Evolutionary conservation across 1,139 yeast species (phyloP).

Genomic region (Suhomyces bokatorum): DNA sequence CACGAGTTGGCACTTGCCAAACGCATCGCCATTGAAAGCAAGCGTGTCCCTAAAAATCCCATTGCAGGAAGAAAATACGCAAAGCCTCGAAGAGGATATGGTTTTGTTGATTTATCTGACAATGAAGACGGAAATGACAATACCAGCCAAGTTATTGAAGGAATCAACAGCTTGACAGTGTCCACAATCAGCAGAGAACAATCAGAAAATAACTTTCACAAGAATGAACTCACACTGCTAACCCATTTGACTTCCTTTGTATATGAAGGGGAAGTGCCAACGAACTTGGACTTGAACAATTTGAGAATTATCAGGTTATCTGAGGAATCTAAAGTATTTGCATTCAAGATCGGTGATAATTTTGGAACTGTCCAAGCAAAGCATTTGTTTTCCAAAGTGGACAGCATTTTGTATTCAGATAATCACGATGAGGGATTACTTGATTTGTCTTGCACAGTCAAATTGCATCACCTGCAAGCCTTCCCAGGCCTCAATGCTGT

Average conservation of each 20-base stretch:
- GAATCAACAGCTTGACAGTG: not conserved
- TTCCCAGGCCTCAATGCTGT: not conserved
- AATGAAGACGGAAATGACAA: slow-evolving; percentile 12
- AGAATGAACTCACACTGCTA: not conserved
- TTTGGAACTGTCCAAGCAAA: not conserved
- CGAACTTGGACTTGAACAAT: not conserved
- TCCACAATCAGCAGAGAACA: not conserved
- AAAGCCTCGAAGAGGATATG: slow-evolving; percentile 40
- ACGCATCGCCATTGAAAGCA: not conserved
- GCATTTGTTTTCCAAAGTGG: not conserved
- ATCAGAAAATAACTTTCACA: slow-evolving; percentile 1
- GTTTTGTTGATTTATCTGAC: slow-evolving; percentile 34
- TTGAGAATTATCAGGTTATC: not conserved
- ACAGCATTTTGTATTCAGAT: not conserved
- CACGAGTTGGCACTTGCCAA: not conserved
- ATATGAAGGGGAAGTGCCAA: not conserved
- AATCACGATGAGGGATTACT: not conserved
- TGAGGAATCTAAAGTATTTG: slow-evolving; percentile 1
- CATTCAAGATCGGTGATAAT: not conserved
- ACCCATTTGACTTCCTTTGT: not conserved
- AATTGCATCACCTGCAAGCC: not conserved
- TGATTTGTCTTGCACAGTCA: not conserved
- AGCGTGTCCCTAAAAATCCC: not conserved
- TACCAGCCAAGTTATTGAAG: not conserved
- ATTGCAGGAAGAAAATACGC: slow-evolving; percentile 18